A percentile compares a stretch with the other conserved stretches of the same genome.
Evolutionary conservation across 2,329 filamentous ascomycete genomes (phyloP).

Genomic region (Periglandula ipomoeae): DNA sequence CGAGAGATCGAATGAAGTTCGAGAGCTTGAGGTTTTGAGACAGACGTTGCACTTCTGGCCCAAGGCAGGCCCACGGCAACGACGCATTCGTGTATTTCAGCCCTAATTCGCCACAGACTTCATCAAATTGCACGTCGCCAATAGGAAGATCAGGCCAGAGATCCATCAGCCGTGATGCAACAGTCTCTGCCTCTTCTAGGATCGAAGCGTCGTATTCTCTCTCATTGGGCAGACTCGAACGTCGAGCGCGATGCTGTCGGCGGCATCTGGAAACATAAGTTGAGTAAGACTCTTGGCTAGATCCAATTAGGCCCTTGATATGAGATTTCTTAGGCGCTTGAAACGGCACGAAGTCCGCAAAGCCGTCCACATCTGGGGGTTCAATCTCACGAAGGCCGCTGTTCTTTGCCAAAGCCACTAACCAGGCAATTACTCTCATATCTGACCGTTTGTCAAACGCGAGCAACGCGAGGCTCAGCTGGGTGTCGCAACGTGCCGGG

Average conservation of each 20-base stretch:
- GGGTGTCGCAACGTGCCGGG: not conserved
- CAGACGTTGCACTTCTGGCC: not conserved
- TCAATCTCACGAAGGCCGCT: not conserved
- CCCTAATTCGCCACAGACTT: not conserved
- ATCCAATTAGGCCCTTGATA: not conserved
- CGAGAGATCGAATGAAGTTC: not conserved
- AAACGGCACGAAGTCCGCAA: not conserved
- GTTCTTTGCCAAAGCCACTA: conserved; percentile 3
- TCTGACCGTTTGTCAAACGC: not conserved
- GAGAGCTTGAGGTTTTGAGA: not conserved
- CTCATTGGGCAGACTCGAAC: not conserved
- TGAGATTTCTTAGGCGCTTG: not conserved
- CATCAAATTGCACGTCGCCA: not conserved
- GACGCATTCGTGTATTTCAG: conserved; percentile 11
- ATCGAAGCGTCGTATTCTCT: not conserved
- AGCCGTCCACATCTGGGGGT: not conserved
- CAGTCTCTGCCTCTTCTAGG: not conserved
- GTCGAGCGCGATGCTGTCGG: not conserved
- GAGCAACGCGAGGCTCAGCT: not conserved
- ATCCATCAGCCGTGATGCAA: not conserved
- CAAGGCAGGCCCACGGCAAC: conserved; percentile 27
- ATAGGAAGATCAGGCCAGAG: not conserved
- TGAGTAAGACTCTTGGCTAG: not conserved
- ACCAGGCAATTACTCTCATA: not conserved
- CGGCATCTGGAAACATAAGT: not conserved